Percentiles rank a stretch among this genome's conserved stretches.
These are phyloP conservation scores for Neofusicoccum sp. DNA, from an alignment of 2,329 filamentous ascomycete genomes.

Conservation along the genomic window DNA sequence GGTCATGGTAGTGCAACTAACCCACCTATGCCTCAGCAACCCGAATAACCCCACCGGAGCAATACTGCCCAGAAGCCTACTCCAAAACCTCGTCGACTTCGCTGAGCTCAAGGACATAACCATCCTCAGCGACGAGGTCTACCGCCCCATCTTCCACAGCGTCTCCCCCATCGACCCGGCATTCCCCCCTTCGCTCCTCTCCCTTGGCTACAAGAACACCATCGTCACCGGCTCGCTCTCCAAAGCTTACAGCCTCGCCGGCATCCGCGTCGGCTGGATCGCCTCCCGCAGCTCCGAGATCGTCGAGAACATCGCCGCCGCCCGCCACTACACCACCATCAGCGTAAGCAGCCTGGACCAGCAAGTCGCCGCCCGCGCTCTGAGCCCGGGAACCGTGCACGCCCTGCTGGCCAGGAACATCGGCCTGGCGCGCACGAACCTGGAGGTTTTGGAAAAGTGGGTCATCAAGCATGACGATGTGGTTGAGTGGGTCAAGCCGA, in stretches of 20 bases:
- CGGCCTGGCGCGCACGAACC: slow-evolving; percentile 65
- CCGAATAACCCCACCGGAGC: slow-evolving; percentile 78
- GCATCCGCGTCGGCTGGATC: slow-evolving; percentile 80
- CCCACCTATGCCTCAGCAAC: slow-evolving; percentile 57
- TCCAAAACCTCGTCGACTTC: slow-evolving; percentile 62
- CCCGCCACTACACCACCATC: slow-evolving; percentile 82
- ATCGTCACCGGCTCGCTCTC: slow-evolving; percentile 79
- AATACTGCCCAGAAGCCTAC: slow-evolving; percentile 58
- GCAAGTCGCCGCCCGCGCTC: slow-evolving; percentile 70
- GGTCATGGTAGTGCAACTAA: not conserved
- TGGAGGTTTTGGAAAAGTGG: slow-evolving; percentile 65
- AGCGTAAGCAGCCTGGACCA: slow-evolving; percentile 83
- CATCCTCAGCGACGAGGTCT: slow-evolving; percentile 77
- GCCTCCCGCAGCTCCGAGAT: slow-evolving; percentile 63
- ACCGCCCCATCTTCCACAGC: slow-evolving; percentile 77
- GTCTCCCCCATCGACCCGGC: slow-evolving; percentile 53
- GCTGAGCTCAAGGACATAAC: slow-evolving; percentile 57
- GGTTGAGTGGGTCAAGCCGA: slow-evolving; percentile 70
- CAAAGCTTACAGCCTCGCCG: slow-evolving; percentile 80
- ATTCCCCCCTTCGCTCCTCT: slow-evolving; percentile 66
- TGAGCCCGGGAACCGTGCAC: slow-evolving; percentile 64
- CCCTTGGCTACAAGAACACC: slow-evolving; percentile 68
- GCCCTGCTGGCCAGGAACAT: slow-evolving; percentile 63
- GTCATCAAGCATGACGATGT: slow-evolving; percentile 62
- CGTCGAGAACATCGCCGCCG: slow-evolving; percentile 61